Evolutionary conservation across 306 rosid species (phyloP).

Genomic region (Cicer judaicum): DNA sequence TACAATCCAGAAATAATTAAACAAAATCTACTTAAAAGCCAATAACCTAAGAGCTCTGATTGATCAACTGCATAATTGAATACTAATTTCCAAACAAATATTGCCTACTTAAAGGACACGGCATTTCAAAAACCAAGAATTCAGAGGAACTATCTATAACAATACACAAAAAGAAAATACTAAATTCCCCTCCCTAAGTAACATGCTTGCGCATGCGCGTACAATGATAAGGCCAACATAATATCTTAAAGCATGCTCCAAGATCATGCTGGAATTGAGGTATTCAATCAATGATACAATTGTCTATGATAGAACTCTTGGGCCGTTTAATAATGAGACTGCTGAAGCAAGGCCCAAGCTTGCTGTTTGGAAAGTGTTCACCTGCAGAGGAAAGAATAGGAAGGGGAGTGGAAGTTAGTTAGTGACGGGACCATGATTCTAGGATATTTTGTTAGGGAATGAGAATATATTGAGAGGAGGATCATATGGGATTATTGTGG

Average conservation of each 20-base stretch:
- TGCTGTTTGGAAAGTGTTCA: too few species aligned
- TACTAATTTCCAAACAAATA: background rate
- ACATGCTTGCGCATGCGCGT: background rate
- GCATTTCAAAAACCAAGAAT: slow-evolving; percentile 1
- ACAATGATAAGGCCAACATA: slow-evolving; percentile 19
- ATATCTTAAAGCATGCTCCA: slow-evolving; percentile 18
- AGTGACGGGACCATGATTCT: too few species aligned
- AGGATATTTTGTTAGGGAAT: too few species aligned
- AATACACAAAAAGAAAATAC: slow-evolving; percentile 15
- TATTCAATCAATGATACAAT: slow-evolving; percentile 31
- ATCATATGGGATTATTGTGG: too few species aligned
- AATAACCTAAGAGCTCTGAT: slow-evolving; percentile 26
- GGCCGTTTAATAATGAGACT: too few species aligned
- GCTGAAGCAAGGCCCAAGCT: too few species aligned
- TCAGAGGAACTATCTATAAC: slow-evolving; percentile 5
- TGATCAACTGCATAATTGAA: background rate
- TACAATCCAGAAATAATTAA: background rate
- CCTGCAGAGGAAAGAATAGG: too few species aligned
- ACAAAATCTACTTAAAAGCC: slow-evolving; percentile 12
- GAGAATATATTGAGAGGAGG: too few species aligned
- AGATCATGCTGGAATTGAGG: background rate
- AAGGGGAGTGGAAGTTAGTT: too few species aligned
- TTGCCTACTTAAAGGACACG: background rate
- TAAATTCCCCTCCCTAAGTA: background rate
- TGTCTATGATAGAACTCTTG: background rate